Base-by-base conservation (phyloP, 1,284 basidiomycete species). In the Cyathus pygmaeus region DNA sequence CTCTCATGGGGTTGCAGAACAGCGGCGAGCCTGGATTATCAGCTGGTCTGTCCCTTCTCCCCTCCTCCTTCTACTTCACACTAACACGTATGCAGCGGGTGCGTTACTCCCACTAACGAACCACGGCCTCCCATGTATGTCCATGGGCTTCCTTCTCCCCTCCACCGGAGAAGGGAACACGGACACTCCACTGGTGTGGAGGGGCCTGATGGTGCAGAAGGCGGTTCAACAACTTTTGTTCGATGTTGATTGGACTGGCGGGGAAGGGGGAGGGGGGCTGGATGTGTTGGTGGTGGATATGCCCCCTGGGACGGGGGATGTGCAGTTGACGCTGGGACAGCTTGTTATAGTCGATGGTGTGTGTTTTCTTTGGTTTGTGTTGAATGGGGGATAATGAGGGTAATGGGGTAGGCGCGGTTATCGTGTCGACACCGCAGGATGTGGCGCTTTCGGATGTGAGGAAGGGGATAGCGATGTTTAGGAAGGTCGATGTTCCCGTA, bases 161-260 rank as follows among this genome's bases (percentile, higher is more conserved):
- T 81, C 80, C 31, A 69, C 81, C 1, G 80, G 77, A 44, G 76
- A 79, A 21, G 79, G 78, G 39, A 78, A 82, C 31, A 80, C 81
- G 53, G 93, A 96, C 70, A 89, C 89, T 0, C 90, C 95, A 0
- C 87, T 99, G 21, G 95, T 97, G 26, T 99, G 97, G 97, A 86
- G 97, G 41, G 97, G 97, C 1, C 87, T 99, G 53, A 99, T 99
- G 97, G 98, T 99, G 2, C 96, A 98, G 81, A 99, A 99, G 75
- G 96, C 97, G 26, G 95, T 97, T 0, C 97, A 99, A 76, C 95
- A 99, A 75, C 83, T 99, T 0, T 85, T 99, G 0, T 99, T 99
- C 72, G 96, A 99, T 68, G 95, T 99, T 2, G 97, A 99, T 75
- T 99, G 98, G 97, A 79, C 84, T n/a, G 68, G 69, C 15, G 75